Conservation (phyloP, 495 filamentous ascomycete genomes). For the Trichodelitschia bisporula region DNA sequence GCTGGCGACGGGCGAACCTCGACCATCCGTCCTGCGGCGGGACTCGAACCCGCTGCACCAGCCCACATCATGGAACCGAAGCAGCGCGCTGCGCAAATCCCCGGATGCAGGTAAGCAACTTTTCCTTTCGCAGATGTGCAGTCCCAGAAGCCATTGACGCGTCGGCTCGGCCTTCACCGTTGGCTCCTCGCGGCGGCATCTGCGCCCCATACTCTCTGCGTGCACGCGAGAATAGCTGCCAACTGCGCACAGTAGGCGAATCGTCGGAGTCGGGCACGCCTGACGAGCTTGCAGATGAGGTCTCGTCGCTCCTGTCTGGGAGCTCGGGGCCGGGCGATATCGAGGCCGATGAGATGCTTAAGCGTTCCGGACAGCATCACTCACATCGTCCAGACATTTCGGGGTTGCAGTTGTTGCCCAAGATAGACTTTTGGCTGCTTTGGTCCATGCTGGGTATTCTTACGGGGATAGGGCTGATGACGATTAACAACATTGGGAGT, state of each 20-base stretch:
- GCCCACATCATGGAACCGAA: conserved; percentile 25
- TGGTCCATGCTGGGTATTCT: conserved; percentile 69
- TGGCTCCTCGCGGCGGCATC: too few relatives aligned
- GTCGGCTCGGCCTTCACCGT: too few relatives aligned
- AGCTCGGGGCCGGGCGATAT: conserved; percentile 19
- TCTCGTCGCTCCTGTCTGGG: conserved; percentile 56
- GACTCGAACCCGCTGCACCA: conserved; percentile 36
- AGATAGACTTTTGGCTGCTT: conserved; percentile 71
- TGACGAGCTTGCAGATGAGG: conserved; percentile 36
- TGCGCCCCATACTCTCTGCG: too few relatives aligned
- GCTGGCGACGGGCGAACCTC: conserved; percentile 26
- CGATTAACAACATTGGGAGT: conserved; percentile 97
- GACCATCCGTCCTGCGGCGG: conserved; percentile 9
- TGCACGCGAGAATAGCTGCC: too few relatives aligned
- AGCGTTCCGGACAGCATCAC: conserved; percentile 27
- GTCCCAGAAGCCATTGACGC: too few relatives aligned
- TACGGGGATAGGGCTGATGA: conserved; percentile 89
- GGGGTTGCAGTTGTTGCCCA: conserved; percentile 50
- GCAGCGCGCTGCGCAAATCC: background rate
- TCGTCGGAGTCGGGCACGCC: too few relatives aligned
- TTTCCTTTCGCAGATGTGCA: background rate
- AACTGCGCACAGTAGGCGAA: too few relatives aligned
- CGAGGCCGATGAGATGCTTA: conserved; percentile 18
- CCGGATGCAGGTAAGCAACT: background rate
- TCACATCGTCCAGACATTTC: conserved; percentile 71